These are phyloP conservation scores for Leccinum fibrillosum DNA, from an alignment of 768 basidiomycete genomes.

Conservation along the genomic window DNA sequence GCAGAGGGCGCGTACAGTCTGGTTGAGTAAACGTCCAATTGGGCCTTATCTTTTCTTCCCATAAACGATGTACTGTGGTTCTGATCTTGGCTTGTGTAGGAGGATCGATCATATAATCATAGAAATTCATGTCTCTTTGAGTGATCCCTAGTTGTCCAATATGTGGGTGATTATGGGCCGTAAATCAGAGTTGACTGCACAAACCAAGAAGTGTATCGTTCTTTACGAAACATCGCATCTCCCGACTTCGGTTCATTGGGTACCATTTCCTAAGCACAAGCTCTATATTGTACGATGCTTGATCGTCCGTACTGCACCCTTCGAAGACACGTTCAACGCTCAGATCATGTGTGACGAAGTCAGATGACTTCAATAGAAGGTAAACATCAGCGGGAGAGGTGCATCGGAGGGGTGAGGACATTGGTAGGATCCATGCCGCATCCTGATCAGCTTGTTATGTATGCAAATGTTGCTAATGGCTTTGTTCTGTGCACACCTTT, in stretches of 20 bases:
- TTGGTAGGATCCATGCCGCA: constrained; percentile 86
- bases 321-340: constrained; percentile 60
- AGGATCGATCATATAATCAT: constrained; percentile 76
- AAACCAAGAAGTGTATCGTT: constrained; percentile 68
- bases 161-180: neutral
- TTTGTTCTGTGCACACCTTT: constrained; percentile 47
- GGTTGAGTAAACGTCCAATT: constrained; percentile 50
- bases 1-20: constrained; percentile 56
- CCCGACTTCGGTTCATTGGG: constrained; percentile 75
- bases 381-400: constrained; percentile 88
- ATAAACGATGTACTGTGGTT: constrained; percentile 54
- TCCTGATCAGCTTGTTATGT: constrained; percentile 51
- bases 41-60: constrained; percentile 61
- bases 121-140: constrained; percentile 87
- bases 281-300: constrained; percentile 59
- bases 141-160: constrained; percentile 56
- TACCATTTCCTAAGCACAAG: constrained; percentile 92
- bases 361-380: constrained; percentile 87
- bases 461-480: neutral
- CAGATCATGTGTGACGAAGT: constrained; percentile 83
- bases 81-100: constrained; percentile 51
- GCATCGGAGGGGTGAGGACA: constrained; percentile 83
- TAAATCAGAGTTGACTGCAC: neutral
- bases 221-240: constrained; percentile 89
- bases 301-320: constrained; percentile 41